phyloP scores from a whole-genome alignment of 768 basidiomycete species.

The Crassisporium funariophilum region DNA sequence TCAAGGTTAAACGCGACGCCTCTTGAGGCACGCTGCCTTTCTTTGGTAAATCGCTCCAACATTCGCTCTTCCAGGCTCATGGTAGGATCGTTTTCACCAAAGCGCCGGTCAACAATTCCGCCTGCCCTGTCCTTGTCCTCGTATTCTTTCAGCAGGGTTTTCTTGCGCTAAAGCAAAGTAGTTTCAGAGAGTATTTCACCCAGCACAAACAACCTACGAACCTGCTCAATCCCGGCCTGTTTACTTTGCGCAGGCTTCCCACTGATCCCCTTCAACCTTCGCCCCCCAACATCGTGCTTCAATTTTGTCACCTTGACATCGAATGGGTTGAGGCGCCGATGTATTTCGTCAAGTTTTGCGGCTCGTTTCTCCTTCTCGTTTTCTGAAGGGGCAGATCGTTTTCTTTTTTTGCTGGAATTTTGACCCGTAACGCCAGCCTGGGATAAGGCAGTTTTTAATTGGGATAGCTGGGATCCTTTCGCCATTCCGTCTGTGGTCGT shows the following conservation, averaged over 20 bases:
- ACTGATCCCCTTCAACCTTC: conserved; percentile 78
- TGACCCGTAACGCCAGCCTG: conserved; percentile 76
- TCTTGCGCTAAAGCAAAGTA: conserved; percentile 63
- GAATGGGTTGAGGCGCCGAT: conserved; percentile 88
- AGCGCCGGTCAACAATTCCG: conserved; percentile 90
- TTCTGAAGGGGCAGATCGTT: conserved; percentile 59
- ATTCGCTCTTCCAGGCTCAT: conserved; percentile 97
- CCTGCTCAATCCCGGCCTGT: conserved; percentile 89
- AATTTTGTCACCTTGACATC: conserved; percentile 90
- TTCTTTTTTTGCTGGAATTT: conserved; percentile 65
- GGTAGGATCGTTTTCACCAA: conserved; percentile 92
- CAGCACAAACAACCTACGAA: conserved; percentile 33
- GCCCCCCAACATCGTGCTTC: conserved; percentile 91
- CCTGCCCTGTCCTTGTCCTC: conserved; percentile 81
- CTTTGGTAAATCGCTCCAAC: conserved; percentile 93
- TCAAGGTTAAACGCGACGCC: conserved; percentile 86
- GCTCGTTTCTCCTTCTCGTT: conserved; percentile 83
- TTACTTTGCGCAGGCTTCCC: conserved; percentile 89
- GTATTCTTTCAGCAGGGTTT: conserved; percentile 86
- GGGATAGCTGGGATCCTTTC: conserved; percentile 87
- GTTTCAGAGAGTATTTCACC: conserved; percentile 2
- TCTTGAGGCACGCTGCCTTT: conserved; percentile 79
- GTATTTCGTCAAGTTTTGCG: conserved; percentile 80
- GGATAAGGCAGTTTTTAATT: conserved; percentile 84
- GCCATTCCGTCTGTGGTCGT: conserved; percentile 45